phyloP scores from a whole-genome alignment of 2,329 filamentous ascomycete genomes.

The Botryotinia globosa region DNA sequence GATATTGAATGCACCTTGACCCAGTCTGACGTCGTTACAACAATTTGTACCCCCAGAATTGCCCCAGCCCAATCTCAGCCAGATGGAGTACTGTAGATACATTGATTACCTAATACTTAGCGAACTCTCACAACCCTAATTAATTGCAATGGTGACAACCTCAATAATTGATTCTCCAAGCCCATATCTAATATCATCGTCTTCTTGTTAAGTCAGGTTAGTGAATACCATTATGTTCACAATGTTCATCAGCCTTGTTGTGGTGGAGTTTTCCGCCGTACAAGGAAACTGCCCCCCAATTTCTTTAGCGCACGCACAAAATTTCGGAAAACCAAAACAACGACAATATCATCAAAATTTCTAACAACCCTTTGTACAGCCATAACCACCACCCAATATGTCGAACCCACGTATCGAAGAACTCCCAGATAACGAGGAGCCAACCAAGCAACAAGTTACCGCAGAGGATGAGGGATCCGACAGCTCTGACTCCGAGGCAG shows the following conservation, averaged over 20 bases:
- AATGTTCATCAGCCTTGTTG: slow-evolving; percentile 6
- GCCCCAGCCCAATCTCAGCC: not conserved
- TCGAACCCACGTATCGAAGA: slow-evolving; percentile 98
- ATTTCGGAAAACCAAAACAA: slow-evolving; percentile 27
- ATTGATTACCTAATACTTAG: slow-evolving; percentile 28
- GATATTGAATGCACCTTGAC: slow-evolving; percentile 1
- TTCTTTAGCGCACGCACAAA: slow-evolving; percentile 33
- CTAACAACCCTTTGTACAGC: slow-evolving; percentile 33
- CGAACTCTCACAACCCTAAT: slow-evolving; percentile 30
- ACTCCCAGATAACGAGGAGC: slow-evolving; percentile 79
- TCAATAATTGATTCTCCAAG: slow-evolving; percentile 6
- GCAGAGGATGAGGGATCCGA: slow-evolving; percentile 69
- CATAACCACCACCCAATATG: slow-evolving; percentile 62
- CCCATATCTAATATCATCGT: slow-evolving; percentile 20
- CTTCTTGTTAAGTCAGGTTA: slow-evolving; percentile 26
- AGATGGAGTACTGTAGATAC: not conserved
- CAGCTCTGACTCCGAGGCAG: slow-evolving; percentile 73
- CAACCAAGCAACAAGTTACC: slow-evolving; percentile 69
- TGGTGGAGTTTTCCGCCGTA: slow-evolving; percentile 1
- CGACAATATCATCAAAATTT: slow-evolving; percentile 21
- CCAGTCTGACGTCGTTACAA: slow-evolving; percentile 10
- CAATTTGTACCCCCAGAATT: slow-evolving; percentile 1
- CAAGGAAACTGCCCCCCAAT: slow-evolving; percentile 4
- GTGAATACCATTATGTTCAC: slow-evolving; percentile 19
- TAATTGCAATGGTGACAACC: slow-evolving; percentile 19